These are phyloP conservation scores for Myriosclerotinia curreyana DNA, from an alignment of 2,329 filamentous ascomycete genomes.

Conservation along the genomic window DNA sequence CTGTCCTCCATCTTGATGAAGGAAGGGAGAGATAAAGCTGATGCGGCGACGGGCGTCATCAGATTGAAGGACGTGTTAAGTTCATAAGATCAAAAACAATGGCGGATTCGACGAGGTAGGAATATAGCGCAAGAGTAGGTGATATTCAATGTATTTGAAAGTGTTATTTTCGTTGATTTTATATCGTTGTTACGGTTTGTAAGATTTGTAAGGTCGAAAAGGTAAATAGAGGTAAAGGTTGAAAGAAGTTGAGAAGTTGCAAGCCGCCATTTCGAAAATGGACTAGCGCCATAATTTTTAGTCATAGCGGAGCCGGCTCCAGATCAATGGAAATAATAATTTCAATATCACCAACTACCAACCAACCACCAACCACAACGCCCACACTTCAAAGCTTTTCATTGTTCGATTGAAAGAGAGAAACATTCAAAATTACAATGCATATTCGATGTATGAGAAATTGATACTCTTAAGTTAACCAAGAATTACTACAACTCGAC, in stretches of 20 bases:
- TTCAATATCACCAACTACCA: no score
- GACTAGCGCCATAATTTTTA: constrained; percentile 5
- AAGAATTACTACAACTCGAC: neutral
- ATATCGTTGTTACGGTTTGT: constrained; percentile 24
- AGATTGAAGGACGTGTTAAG: constrained; percentile 20
- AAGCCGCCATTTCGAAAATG: constrained; percentile 15
- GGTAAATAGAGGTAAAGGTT: constrained; percentile 11
- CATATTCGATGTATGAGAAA: neutral
- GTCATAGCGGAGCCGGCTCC: constrained; percentile 21
- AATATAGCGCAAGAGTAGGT: constrained; percentile 21
- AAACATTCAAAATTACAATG: neutral
- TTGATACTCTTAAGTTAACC: neutral
- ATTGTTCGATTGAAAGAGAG: constrained; percentile 10
- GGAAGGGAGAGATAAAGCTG: constrained; percentile 66
- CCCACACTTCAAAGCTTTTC: neutral
- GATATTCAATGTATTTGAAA: neutral
- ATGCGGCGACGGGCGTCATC: constrained; percentile 56
- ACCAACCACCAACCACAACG: constrained; percentile 1
- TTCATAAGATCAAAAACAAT: constrained; percentile 19
- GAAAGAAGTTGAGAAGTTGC: constrained; percentile 21
- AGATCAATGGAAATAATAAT: constrained; percentile 18
- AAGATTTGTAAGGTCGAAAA: constrained; percentile 11
- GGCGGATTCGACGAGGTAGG: neutral
- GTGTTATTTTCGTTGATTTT: constrained; percentile 10
- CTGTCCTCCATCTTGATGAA: constrained; percentile 98